These are phyloP conservation scores for Crucihimalaya himalaica DNA, from an alignment of 345 rosid species.

Conservation along the genomic window DNA sequence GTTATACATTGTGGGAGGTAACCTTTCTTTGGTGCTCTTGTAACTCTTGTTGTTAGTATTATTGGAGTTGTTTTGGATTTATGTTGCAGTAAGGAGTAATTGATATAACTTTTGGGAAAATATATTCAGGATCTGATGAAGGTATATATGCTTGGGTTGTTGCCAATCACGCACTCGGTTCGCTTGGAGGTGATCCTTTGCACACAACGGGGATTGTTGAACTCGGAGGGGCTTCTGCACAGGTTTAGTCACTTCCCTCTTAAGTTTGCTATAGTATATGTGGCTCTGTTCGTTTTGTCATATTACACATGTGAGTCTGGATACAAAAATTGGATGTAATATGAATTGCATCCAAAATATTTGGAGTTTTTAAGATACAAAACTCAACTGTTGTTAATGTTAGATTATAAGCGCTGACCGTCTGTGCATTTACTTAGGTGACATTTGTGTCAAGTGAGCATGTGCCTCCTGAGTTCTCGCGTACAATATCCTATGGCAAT, in stretches of 20 bases:
- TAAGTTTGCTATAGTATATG: not conserved
- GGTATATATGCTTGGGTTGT: constrained; percentile 93
- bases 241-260: constrained; percentile 48
- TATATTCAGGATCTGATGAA: constrained; percentile 75
- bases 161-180: constrained; percentile 77
- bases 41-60: too few species aligned
- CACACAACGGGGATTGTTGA: constrained; percentile 84
- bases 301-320: too few species aligned
- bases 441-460: constrained; percentile 53
- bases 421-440: constrained; percentile 25
- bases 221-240: constrained; percentile 97
- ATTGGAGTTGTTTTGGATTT: too few species aligned
- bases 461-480: constrained; percentile 68
- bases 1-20: too few species aligned
- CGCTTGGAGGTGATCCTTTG: constrained; percentile 77
- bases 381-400: not conserved
- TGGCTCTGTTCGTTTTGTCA: not conserved
- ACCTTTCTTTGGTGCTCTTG: too few species aligned
- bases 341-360: too few species aligned
- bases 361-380: too few species aligned
- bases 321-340: not conserved
- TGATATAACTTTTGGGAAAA: not conserved
- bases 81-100: too few species aligned
- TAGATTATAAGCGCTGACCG: not conserved
- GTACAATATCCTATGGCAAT: constrained; percentile 58